Base-by-base conservation (phyloP, 257 asterid species). In the Leptodermis oblonga region DNA sequence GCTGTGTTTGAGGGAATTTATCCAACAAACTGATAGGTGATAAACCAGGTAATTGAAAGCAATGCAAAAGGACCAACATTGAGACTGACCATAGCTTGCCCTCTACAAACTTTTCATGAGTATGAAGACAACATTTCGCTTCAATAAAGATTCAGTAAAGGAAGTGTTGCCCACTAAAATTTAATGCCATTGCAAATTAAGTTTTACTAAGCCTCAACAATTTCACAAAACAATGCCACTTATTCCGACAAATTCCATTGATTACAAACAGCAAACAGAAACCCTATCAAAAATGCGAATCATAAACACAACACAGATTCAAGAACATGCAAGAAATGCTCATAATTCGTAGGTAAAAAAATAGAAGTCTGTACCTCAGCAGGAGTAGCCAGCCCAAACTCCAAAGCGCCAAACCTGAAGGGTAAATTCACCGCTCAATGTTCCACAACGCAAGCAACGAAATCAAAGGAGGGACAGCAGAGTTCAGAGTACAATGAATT, bases 361-460 rank as follows among this genome's bases (percentile, higher is more conserved):
- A 55, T n/a, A 17, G 34, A 42, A 11, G 41, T 58, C 12, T 70
- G 74, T 43, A 70, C 36, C 59, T 70, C 6, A 13, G 36, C 36
- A 43, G 23, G 18, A 41, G 12, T 10, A 41, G 25, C 37, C 25
- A 51, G 39, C 25, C 15, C 53, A 54, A 25, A 54, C 22, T 42
- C 59, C 67, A n/a, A 30, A 34, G 49, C 37, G 10, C 7, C 15
- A 67, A 42, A 55, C 62, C 66, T 56, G 73, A 36, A 56, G 30
- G 3, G 25, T 17, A 59, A 31, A 31, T 33, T 48, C 15, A 59
- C 43, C 41, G 14, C 6, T 58, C 8, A 31, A n/a, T 25, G 43
- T 12, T 15, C 30, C 43, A 42, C 5, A 43, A 70, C 31, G 52
- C 65, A 56, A 7, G 3, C 17, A 28, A 56, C 46, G 28, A 41